Percentiles rank a stretch among this genome's conserved stretches.
phyloP scores from a whole-genome alignment of 805 yeast genomes.

The Saturnispora serradocipensis region DNA sequence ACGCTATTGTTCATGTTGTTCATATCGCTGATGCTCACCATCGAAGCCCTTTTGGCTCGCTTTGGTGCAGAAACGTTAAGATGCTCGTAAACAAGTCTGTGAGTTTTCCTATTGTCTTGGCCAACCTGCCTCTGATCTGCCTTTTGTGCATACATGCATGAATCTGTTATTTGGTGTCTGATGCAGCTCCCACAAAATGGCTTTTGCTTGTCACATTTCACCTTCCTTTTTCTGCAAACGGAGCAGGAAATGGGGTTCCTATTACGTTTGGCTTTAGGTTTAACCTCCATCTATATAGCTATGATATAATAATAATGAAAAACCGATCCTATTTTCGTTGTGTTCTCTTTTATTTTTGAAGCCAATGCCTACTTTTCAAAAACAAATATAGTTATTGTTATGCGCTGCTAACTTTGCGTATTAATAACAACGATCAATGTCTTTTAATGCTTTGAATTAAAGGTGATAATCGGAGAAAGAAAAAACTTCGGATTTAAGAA shows the following conservation, averaged over 20 bases:
- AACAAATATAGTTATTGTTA: too few species aligned
- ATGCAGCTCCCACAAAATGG: constrained; percentile 29
- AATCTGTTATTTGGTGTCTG: constrained; percentile 21
- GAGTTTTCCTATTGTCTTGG: background rate
- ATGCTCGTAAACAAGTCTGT: background rate
- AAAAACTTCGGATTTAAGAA: background rate
- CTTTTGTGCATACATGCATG: constrained; percentile 21
- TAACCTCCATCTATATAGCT: background rate
- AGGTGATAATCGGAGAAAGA: background rate
- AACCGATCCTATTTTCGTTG: background rate
- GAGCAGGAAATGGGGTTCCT: constrained; percentile 39
- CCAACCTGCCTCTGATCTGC: background rate
- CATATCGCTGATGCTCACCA: too few species aligned
- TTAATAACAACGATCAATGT: background rate
- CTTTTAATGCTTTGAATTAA: background rate
- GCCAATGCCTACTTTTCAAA: too few species aligned
- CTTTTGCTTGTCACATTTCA: constrained; percentile 31
- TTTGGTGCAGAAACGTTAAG: background rate
- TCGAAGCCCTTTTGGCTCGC: background rate
- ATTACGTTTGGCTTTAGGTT: constrained; percentile 26
- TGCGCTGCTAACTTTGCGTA: too few species aligned
- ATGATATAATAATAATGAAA: background rate
- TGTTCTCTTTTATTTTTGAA: too few species aligned
- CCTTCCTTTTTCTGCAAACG: constrained; percentile 38
- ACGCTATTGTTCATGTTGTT: background rate